phyloP scores from a whole-genome alignment of 2,329 filamentous ascomycete genomes.

The Trichoderma koningii region DNA sequence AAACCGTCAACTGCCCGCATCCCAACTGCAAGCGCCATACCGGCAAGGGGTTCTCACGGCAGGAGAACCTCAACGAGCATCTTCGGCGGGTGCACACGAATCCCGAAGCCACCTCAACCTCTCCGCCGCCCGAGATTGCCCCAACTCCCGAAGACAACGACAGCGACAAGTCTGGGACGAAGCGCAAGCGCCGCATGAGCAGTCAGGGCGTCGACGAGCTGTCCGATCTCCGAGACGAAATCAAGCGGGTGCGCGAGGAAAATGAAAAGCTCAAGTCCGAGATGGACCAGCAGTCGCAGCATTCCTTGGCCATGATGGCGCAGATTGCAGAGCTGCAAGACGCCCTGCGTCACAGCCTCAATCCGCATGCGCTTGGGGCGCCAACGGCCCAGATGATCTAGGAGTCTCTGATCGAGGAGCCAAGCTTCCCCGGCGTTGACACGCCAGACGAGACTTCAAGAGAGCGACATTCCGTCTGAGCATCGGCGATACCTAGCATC shows the following conservation, averaged over 20 bases:
- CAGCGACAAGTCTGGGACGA: slow-evolving; percentile 48
- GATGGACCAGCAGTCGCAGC: slow-evolving; percentile 51
- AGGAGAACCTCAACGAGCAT: slow-evolving; percentile 94
- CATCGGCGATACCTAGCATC: background rate
- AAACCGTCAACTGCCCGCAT: slow-evolving; percentile 83
- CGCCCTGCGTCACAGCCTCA: slow-evolving; percentile 43
- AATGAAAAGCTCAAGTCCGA: slow-evolving; percentile 60
- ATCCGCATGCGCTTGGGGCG: slow-evolving; percentile 39
- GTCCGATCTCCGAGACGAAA: slow-evolving; percentile 61
- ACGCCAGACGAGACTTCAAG: background rate
- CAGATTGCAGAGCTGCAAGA: slow-evolving; percentile 52
- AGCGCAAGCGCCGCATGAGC: slow-evolving; percentile 50
- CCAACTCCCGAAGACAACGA: slow-evolving; percentile 51
- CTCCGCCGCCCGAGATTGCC: slow-evolving; percentile 38
- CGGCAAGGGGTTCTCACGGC: slow-evolving; percentile 86
- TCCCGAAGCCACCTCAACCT: slow-evolving; percentile 39
- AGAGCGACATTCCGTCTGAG: background rate
- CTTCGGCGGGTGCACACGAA: slow-evolving; percentile 81
- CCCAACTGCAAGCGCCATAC: slow-evolving; percentile 84
- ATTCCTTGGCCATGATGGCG: slow-evolving; percentile 51
- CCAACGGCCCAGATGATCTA: slow-evolving; percentile 48
- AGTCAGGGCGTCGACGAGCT: slow-evolving; percentile 48
- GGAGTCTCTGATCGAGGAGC: slow-evolving; percentile 23
- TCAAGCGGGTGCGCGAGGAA: slow-evolving; percentile 67
- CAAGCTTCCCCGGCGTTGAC: background rate